phyloP scores from a whole-genome alignment of 139 green algal genomes.

The Tetradesmus lagerheimii region DNA sequence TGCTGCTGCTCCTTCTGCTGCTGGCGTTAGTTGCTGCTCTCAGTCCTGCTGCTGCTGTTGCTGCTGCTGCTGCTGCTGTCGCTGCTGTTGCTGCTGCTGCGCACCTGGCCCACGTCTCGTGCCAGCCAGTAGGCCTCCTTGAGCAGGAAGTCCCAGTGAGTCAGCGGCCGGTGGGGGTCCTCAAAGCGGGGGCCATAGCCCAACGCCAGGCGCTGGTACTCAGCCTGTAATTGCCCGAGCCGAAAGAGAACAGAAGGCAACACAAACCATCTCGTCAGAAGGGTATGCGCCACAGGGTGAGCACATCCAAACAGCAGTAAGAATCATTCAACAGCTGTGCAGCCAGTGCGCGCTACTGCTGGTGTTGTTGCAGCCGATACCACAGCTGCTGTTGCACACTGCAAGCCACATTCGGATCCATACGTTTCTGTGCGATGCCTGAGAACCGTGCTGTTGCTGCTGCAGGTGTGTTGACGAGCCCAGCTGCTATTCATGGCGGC shows the following conservation, averaged over 20 bases:
- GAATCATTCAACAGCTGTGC: not conserved
- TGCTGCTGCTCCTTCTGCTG: not conserved
- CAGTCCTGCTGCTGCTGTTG: not conserved
- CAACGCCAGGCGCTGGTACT: constrained; percentile 55
- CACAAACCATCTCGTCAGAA: too few species aligned
- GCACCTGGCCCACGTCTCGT: constrained; percentile 71
- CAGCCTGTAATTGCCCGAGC: too few species aligned
- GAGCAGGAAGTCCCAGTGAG: constrained; percentile 72
- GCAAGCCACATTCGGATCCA: not conserved
- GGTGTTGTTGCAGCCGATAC: not conserved
- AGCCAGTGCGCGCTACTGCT: not conserved
- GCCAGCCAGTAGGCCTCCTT: constrained; percentile 77
- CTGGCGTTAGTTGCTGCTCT: too few species aligned
- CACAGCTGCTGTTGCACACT: not conserved
- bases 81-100: not conserved
- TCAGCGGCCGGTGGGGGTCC: constrained; percentile 56
- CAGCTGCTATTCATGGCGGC: too few species aligned
- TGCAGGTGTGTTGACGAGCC: not conserved
- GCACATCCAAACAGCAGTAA: not conserved
- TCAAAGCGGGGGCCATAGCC: constrained; percentile 58
- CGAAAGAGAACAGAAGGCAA: too few species aligned
- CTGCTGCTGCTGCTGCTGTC: not conserved
- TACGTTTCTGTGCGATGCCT: too few species aligned
- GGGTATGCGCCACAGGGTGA: too few species aligned
- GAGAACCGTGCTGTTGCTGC: not conserved